Evolutionary conservation across 805 yeast species (phyloP), one percentile per base, ranked within the genome.

Genomic region (Isabelozyma pseudorhagii): DNA sequence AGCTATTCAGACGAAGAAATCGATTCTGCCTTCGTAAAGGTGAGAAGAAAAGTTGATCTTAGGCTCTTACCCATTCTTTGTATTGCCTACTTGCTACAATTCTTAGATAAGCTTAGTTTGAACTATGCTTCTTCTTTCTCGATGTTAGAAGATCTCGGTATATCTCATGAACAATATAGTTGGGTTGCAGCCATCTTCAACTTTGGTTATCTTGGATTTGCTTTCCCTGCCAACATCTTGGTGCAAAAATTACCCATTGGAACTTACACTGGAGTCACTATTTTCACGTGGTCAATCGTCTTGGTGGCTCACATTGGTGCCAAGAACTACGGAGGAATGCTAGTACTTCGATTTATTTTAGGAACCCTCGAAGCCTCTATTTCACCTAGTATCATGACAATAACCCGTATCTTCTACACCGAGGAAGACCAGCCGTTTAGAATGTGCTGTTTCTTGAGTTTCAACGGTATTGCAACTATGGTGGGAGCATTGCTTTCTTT

Each of bases 71-170:
- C 84, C 0, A 63, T 81, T 29, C 62, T 83, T 54, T 79, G 85
- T 54, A 66, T 73, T 38, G 74, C 81, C 11, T 82, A 83, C 54
- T 75, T 82, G 48, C 63, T 81, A 14, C 85, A 82, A 66, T 80
- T 79, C 54, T 64, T 82, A 49, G 88, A 83, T 55, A 83, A 83
- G 57, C 72, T 81, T 10, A 63, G 82, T 45, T 62, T 80, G 40
- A 82, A 82, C 53, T 81, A 82, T 57, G 84, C 87, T 3, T 83
- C 83, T n/a, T 82, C 83, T 1, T 79, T 83, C 84, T 87, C 87
- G 1, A 79, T 83, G 54, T 79, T 75, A 57, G 61, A 69, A 3
- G 72, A 80, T 56, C 66, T 81, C 51, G 66, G 68, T 38, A 69
- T 40, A 4, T 18, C 28, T 5, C 8, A 4, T 3, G 15, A 51